Percentiles rank a stretch among this genome's conserved stretches.
Evolutionary conservation across 192 early-diverging fungal species (phyloP).

Genomic region (Podila minutissima): DNA sequence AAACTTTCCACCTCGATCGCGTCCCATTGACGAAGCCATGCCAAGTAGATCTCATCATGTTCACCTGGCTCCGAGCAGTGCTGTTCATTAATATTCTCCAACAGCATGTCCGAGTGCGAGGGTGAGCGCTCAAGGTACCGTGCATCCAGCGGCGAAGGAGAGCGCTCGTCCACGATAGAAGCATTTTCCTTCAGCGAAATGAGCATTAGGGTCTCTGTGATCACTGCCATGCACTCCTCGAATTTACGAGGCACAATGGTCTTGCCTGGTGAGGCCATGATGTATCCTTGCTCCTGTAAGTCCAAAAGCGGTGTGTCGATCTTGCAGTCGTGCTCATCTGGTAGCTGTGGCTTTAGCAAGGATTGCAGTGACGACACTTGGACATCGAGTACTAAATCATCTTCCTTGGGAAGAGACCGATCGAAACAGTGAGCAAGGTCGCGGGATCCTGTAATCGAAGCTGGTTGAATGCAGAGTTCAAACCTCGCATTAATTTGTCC

Average conservation of each 20-base stretch:
- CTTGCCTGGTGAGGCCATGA: neutral
- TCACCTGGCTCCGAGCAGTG: neutral
- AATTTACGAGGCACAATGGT: neutral
- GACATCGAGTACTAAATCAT: neutral
- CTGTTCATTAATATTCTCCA: neutral
- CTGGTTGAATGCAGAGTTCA: neutral
- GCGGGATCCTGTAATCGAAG: no score
- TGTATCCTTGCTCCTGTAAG: slow-evolving; percentile 18
- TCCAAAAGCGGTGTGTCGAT: slow-evolving; percentile 6
- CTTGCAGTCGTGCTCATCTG: neutral
- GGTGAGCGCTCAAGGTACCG: neutral
- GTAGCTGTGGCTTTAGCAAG: no score
- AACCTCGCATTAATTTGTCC: neutral
- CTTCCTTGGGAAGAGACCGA: no score
- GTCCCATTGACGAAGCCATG: neutral
- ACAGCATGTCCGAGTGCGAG: neutral
- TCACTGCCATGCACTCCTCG: neutral
- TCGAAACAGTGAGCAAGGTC: no score
- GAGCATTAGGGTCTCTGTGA: neutral
- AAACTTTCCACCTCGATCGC: neutral
- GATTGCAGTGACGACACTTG: neutral
- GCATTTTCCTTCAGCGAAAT: neutral
- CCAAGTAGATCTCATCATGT: no score
- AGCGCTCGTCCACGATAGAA: neutral
- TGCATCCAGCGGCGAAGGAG: neutral